Percentiles rank a stretch among this genome's conserved stretches.
Evolutionary conservation across 495 filamentous ascomycete species (phyloP).

Genomic region (Trichoderma gamsii): DNA sequence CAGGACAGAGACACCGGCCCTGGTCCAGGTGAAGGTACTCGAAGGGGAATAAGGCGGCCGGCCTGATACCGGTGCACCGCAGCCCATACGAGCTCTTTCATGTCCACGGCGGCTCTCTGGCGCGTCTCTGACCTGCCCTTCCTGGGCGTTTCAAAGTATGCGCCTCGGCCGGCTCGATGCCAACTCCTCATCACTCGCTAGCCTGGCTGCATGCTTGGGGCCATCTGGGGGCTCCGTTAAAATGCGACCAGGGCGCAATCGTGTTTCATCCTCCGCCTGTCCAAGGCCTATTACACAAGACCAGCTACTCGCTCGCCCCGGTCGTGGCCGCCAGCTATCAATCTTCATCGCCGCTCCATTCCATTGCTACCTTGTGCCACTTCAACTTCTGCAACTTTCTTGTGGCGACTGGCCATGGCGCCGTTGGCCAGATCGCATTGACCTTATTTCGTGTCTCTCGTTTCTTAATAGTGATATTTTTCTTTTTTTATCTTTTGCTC

Average conservation of each 20-base stretch:
- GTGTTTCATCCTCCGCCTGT: constrained; percentile 10
- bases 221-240: constrained; percentile 13
- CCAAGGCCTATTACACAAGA: constrained; percentile 10
- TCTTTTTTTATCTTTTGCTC: neutral
- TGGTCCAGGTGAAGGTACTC: neutral
- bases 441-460: constrained; percentile 12
- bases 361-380: neutral
- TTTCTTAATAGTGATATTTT: neutral
- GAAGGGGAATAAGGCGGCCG: neutral
- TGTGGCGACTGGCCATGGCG: constrained; percentile 11
- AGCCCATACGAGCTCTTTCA: neutral
- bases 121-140: constrained; percentile 13
- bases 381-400: constrained; percentile 9
- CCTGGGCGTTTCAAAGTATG: constrained; percentile 11
- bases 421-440: constrained; percentile 6
- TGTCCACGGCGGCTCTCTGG: neutral
- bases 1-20: neutral
- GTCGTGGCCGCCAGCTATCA: constrained; percentile 2
- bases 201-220: constrained; percentile 12
- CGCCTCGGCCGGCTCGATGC: constrained; percentile 8
- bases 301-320: neutral
- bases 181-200: neutral
- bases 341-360: constrained; percentile 4
- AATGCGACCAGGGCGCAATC: constrained; percentile 8
- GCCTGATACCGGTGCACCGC: constrained; percentile 6